phyloP scores from a whole-genome alignment of 306 rosid species.

The Myrica gale region DNA sequence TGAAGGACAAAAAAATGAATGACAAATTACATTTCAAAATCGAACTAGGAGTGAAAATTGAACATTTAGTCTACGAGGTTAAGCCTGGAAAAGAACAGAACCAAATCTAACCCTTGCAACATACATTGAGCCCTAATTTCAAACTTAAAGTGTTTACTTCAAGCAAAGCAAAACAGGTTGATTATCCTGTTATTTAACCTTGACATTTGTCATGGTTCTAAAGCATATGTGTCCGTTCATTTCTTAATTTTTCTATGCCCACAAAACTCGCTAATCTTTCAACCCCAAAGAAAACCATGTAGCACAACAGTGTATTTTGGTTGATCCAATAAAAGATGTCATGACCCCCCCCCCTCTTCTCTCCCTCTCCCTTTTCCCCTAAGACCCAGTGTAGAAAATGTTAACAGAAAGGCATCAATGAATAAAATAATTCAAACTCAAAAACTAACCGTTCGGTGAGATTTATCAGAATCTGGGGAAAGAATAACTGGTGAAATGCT shows the following conservation, averaged over 20 bases:
- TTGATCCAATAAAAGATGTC: neutral
- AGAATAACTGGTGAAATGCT: conserved; percentile 56
- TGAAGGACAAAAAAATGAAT: conserved; percentile 40
- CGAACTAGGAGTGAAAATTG: neutral
- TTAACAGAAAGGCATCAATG: neutral
- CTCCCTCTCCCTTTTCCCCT: too few species aligned
- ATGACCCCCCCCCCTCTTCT: too few species aligned
- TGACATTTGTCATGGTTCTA: neutral
- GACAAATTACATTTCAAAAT: neutral
- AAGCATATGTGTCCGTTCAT: conserved; percentile 1
- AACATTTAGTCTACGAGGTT: neutral
- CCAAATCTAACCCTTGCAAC: neutral
- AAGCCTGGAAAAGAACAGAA: conserved; percentile 15
- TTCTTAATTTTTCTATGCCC: neutral
- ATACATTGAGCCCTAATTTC: conserved; percentile 10
- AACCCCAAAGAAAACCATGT: neutral
- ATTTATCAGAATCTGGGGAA: conserved; percentile 72
- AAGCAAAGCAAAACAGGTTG: neutral
- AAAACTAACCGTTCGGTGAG: conserved; percentile 77
- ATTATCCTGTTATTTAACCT: conserved; percentile 4
- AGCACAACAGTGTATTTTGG: neutral
- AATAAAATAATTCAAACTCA: conserved; percentile 7
- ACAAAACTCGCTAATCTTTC: conserved; percentile 3
- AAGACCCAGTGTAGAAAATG: too few species aligned
- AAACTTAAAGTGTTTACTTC: neutral